Evolutionary conservation across 768 basidiomycete genomes (phyloP), one percentile per base, ranked within the genome.

Genomic region (Omphalotus guepiniiformis): DNA sequence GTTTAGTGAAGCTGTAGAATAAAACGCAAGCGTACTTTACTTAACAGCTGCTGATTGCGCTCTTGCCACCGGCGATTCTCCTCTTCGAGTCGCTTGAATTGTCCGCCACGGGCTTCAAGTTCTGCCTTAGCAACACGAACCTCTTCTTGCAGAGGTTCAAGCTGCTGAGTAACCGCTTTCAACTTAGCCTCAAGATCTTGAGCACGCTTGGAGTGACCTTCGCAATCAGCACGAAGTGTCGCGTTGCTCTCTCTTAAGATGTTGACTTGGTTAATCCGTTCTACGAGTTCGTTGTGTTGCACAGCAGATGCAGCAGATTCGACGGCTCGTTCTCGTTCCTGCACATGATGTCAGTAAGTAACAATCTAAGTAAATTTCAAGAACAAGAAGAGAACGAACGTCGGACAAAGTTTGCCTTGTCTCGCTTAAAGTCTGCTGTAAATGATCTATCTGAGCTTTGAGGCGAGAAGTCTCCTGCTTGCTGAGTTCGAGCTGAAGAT

Each of bases 181-280:
- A 92, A 69, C 61, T 83, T 81, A 36, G 58, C 57, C 35, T 88
- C 86, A 27, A 93, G 70, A 32, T 84, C 82, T 32, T 76, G 73
- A 19, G 82, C 74, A 35, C 82, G 83, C 62, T 83, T 88, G 21
- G 75, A 63, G 52, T 88, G 74, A n/a, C 69, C 72, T 51, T 90
- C 87, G 53, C 76, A 80, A 47, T 93, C 89, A 26, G 83, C 72
- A 48, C 91, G 82, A 1, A 94, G 73, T 1, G 88, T 92, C 0
- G 84, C 82, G 58, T 94, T 94, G 68, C 89, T 92, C 64, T 94
- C 91, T 29, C 90, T 80, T 2, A 93, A 68, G 44, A 94, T 78
- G 47, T 89, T 92, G 51, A 91, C 74, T 53, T 93, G 88, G 52
- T 90, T 88, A 64, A 93, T 92, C 52, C 85, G 76, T 62, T 92